Percentiles rank a stretch among this genome's conserved stretches.
Evolutionary conservation across 23 red algal genomes (phyloP).

Genomic region (Gracilaria gracilis): DNA sequence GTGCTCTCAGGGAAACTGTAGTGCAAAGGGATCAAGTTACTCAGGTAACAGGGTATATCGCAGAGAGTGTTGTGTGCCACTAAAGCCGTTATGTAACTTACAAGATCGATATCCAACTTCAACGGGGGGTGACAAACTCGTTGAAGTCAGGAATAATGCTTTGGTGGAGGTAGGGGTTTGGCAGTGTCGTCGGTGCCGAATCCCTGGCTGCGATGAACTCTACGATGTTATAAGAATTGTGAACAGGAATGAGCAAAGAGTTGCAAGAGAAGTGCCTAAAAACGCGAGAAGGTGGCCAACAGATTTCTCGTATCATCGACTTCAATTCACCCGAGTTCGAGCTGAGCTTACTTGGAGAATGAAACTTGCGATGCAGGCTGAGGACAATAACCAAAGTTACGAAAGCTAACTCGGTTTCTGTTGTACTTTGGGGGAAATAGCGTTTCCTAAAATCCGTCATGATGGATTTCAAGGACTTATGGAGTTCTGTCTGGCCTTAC

Average conservation of each 20-base stretch:
- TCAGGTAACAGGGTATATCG: neutral
- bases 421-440: neutral
- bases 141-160: constrained; percentile 8
- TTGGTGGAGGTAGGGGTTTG: neutral
- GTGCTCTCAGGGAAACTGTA: neutral
- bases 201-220: neutral
- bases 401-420: neutral
- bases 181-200: neutral
- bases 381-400: neutral
- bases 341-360: constrained; percentile 5
- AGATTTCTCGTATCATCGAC: constrained; percentile 2
- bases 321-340: neutral
- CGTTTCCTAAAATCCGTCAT: neutral
- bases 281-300: constrained; percentile 1
- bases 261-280: neutral
- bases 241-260: neutral
- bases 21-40: neutral
- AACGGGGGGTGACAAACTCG: neutral
- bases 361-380: neutral
- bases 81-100: neutral
- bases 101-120: neutral
- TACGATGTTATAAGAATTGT: neutral
- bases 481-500: constrained; percentile 1
- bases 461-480: constrained; percentile 16
- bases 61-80: neutral